Evolutionary conservation across 1,284 basidiomycete genomes (phyloP).

Genomic region (Puccinia novopanici): DNA sequence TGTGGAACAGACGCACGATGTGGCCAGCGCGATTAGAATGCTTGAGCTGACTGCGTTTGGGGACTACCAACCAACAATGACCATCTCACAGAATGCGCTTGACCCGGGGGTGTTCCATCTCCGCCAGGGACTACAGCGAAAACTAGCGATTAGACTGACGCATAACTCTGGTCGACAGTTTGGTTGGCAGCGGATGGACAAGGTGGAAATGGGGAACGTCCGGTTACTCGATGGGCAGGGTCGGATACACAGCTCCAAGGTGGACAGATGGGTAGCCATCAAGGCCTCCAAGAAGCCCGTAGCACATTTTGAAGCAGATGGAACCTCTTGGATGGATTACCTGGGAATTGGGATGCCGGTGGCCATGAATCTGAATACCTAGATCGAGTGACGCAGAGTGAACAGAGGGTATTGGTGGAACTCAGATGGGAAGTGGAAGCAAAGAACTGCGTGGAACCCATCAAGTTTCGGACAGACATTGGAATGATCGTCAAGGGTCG

Average conservation of each 20-base stretch:
- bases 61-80: constrained; percentile 78
- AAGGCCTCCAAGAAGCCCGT: constrained; percentile 40
- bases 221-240: constrained; percentile 82
- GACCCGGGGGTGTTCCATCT: constrained; percentile 85
- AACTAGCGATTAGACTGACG: constrained; percentile 72
- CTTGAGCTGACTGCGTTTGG: constrained; percentile 83
- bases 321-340: constrained; percentile 71
- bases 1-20: constrained; percentile 82
- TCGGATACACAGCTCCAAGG: constrained; percentile 64
- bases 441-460: constrained; percentile 78
- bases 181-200: constrained; percentile 77
- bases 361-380: constrained; percentile 82
- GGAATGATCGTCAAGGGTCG: constrained; percentile 82
- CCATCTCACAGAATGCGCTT: constrained; percentile 72
- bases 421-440: constrained; percentile 76
- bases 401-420: constrained; percentile 77
- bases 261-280: constrained; percentile 40
- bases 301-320: constrained; percentile 65
- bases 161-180: constrained; percentile 87
- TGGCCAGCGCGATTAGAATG: constrained; percentile 80
- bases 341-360: constrained; percentile 89
- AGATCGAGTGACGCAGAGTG: constrained; percentile 76
- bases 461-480: constrained; percentile 82
- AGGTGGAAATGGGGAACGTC: constrained; percentile 77
- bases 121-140: constrained; percentile 88